Evolutionary conservation across 805 yeast genomes (phyloP).

Genomic region (Clavispora asparagi): DNA sequence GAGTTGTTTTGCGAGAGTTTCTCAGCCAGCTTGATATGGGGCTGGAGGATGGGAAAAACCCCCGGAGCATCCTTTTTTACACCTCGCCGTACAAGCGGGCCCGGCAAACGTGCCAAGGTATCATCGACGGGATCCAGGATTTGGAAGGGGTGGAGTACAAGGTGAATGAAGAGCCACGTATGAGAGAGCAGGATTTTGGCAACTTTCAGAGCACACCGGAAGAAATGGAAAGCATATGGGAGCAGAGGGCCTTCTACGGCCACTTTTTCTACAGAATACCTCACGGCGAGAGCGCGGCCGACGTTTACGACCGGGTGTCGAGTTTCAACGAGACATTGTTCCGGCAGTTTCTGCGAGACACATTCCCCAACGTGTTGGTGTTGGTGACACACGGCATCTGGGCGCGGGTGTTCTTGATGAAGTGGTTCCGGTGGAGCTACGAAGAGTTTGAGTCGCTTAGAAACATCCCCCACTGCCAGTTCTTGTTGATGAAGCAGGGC

Average conservation of each 20-base stretch:
- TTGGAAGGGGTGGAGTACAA: slow-evolving; percentile 42
- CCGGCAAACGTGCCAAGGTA: slow-evolving; percentile 73
- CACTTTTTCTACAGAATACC: slow-evolving; percentile 79
- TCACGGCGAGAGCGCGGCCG: slow-evolving; percentile 94
- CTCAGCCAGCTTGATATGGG: slow-evolving; percentile 26
- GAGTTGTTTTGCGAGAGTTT: slow-evolving; percentile 42
- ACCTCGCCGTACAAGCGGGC: slow-evolving; percentile 87
- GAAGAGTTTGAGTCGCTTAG: slow-evolving; percentile 81
- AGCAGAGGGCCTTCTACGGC: slow-evolving; percentile 82
- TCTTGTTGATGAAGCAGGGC: slow-evolving; percentile 69
- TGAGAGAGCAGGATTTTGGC: slow-evolving; percentile 94
- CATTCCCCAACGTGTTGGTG: slow-evolving; percentile 76
- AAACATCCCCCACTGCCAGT: slow-evolving; percentile 81
- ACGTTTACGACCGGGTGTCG: slow-evolving; percentile 86
- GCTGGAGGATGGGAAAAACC: slow-evolving; percentile 9
- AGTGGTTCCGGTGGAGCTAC: slow-evolving; percentile 92
- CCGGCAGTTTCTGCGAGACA: slow-evolving; percentile 65
- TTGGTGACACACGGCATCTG: slow-evolving; percentile 92
- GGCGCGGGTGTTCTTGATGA: slow-evolving; percentile 89
- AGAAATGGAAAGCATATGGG: slow-evolving; percentile 78
- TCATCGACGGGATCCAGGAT: slow-evolving; percentile 51
- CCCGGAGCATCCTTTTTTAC: slow-evolving; percentile 57
- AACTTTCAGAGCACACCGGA: slow-evolving; percentile 76
- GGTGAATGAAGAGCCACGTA: slow-evolving; percentile 80
- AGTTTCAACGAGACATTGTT: slow-evolving; percentile 84